Base-by-base conservation (phyloP, 495 filamentous ascomycete genomes). In the Umbilicaria muhlenbergii region DNA sequence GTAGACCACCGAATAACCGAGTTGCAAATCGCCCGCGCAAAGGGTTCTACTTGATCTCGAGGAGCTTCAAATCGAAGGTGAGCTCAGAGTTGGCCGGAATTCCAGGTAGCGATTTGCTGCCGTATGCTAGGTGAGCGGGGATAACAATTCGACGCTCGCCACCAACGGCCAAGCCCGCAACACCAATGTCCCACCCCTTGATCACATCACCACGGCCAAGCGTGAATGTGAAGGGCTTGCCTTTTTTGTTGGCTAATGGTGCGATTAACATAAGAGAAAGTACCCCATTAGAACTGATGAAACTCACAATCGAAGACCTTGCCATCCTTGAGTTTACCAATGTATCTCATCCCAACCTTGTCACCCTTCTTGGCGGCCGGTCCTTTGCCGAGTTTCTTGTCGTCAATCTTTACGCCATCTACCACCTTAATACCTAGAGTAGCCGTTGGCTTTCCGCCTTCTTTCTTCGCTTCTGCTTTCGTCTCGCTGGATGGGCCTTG, bases 101-200 rank as follows among this genome's bases (percentile, higher is more conserved):
- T 38, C 78, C 84, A 36, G 83, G 77, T 8, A 78, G 55, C 34
- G 68, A 61, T 62, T 83, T 81, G 34, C 42, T 52, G 62, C 91
- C 91, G 59, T 99, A 96, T 44, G 78, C 92, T 15, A 85, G 71
- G 45, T 80, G 63, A 14, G 91, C 69, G 34, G 91, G 91, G 55
- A 99, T 83, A 41, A 72, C 83, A 56, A 99, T 74, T 41, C 91
- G 77, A 50, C 91, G 85, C 73, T 96, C 92, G 46, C 86, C 86
- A 61, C 91, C 87, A 45, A 83, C 76, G 42, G 80, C 67, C 87
- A 99, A 94, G 58, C 91, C 91, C 45, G 70, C 72, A 49, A 99
- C 66, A 61, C 91, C 91, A 48, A 94, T 77, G 58, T 99, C 92
- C 91, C 89, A 95, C 51, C 91, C 91, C 73, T 93, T 88, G 68